These are phyloP conservation scores for Paramecium caudatum DNA, from an alignment of 73 alveolate species.

Conservation along the genomic window DNA sequence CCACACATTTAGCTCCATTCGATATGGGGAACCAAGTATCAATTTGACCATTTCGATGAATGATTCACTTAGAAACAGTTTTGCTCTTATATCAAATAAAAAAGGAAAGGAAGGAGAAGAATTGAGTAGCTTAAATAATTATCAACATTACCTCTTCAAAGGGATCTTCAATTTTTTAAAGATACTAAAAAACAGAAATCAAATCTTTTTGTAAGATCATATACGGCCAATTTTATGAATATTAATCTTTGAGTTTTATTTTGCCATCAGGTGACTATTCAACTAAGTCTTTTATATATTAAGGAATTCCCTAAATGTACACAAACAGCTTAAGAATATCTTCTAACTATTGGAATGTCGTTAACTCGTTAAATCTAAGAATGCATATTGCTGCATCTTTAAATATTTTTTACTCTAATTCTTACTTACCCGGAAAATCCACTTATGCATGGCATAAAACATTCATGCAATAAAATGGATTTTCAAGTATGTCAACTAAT, in stretches of 20 bases:
- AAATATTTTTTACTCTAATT: neutral
- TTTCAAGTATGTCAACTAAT: slow-evolving; percentile 43
- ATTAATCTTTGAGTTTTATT: neutral
- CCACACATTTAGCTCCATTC: slow-evolving; percentile 25
- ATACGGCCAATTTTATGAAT: slow-evolving; percentile 42
- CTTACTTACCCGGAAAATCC: neutral
- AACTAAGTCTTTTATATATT: slow-evolving; percentile 1
- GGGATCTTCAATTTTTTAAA: neutral
- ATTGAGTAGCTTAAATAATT: slow-evolving; percentile 16
- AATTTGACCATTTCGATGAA: neutral
- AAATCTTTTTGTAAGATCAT: slow-evolving; percentile 6
- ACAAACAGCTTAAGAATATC: slow-evolving; percentile 9
- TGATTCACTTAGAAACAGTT: neutral
- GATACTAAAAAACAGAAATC: neutral
- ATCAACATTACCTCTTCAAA: slow-evolving; percentile 52
- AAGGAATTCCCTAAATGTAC: slow-evolving; percentile 20
- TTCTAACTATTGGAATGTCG: neutral
- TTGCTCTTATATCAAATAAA: slow-evolving; percentile 27
- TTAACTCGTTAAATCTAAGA: slow-evolving; percentile 6
- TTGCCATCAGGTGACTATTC: slow-evolving; percentile 8
- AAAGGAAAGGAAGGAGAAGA: slow-evolving; percentile 3
- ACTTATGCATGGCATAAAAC: neutral
- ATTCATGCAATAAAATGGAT: slow-evolving; percentile 60
- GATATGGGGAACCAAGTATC: neutral
- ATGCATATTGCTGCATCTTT: slow-evolving; percentile 27